These are phyloP conservation scores for maize (Zea mays) DNA, from an alignment of 176 grass and related monocot species.

Conservation along the genomic window DNA sequence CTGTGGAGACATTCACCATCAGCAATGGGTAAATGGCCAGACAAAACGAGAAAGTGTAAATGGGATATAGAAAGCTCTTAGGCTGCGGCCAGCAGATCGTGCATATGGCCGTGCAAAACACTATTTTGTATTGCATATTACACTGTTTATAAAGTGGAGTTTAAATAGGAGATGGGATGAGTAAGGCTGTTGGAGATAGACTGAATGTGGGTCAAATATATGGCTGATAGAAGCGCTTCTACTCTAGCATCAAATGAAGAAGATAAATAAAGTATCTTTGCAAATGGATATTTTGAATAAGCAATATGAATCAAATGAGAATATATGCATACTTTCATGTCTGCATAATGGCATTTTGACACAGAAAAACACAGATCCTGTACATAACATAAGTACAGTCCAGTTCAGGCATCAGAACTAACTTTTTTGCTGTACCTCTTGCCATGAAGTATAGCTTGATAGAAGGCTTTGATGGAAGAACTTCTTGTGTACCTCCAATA, in stretches of 20 bases:
- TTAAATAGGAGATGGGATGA: too few species aligned
- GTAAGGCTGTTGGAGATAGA: too few species aligned
- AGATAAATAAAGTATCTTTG: constrained; percentile 7
- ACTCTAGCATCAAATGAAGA: constrained; percentile 10
- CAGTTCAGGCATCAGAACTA: constrained; percentile 4
- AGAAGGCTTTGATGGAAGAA: constrained; percentile 17
- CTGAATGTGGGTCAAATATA: not conserved
- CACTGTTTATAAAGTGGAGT: too few species aligned
- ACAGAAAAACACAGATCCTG: constrained; percentile 2
- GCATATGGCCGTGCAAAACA: too few species aligned
- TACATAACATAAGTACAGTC: not conserved
- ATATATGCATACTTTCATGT: constrained; percentile 30
- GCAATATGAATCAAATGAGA: constrained; percentile 21
- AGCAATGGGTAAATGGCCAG: not conserved
- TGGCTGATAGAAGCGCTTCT: not conserved
- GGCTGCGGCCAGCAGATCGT: too few species aligned
- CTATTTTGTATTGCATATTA: too few species aligned
- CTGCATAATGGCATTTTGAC: not conserved
- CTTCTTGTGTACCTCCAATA: constrained; percentile 1
- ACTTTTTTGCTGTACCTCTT: not conserved
- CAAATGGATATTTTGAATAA: constrained; percentile 31
- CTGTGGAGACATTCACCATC: not conserved
- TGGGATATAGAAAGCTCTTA: constrained; percentile 13
- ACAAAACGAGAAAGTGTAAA: constrained; percentile 21
- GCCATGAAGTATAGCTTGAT: constrained; percentile 23